These are phyloP conservation scores for Biscogniauxia marginata DNA, from an alignment of 2,329 filamentous ascomycete species.

Conservation along the genomic window DNA sequence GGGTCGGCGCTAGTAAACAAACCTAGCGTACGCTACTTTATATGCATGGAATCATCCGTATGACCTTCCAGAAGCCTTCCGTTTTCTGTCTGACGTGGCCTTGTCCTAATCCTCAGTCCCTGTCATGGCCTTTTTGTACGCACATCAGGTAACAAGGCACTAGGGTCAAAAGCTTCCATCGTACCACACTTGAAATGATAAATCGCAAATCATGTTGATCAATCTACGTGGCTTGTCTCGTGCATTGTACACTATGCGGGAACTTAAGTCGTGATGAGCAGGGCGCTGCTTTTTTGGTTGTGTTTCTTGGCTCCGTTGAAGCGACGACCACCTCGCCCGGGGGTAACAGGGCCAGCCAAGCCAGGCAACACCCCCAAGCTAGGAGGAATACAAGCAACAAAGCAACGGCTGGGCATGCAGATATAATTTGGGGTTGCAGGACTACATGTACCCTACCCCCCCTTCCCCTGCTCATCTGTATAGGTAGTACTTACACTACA, in stretches of 20 bases:
- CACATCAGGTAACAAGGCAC: too few species aligned
- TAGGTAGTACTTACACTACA: background rate
- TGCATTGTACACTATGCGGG: background rate
- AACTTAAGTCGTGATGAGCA: background rate
- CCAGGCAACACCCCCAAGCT: background rate
- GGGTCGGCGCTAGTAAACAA: background rate
- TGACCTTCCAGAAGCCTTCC: constrained; percentile 25
- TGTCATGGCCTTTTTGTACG: background rate
- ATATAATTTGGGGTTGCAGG: background rate
- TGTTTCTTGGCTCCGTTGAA: background rate
- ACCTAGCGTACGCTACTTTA: background rate
- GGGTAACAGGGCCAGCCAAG: background rate
- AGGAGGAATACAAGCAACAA: background rate
- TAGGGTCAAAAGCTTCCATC: background rate
- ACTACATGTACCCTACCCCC: background rate
- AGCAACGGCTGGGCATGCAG: background rate
- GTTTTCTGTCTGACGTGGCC: constrained; percentile 13
- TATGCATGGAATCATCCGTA: constrained; percentile 16
- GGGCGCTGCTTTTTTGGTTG: background rate
- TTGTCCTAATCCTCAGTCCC: background rate
- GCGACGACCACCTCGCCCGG: background rate
- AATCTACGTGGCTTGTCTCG: background rate
- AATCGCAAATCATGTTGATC: background rate
- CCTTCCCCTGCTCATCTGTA: background rate
- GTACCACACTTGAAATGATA: background rate